These are phyloP conservation scores for Coniochaeta sp. DNA, from an alignment of 2,329 filamentous ascomycete species.

Conservation along the genomic window DNA sequence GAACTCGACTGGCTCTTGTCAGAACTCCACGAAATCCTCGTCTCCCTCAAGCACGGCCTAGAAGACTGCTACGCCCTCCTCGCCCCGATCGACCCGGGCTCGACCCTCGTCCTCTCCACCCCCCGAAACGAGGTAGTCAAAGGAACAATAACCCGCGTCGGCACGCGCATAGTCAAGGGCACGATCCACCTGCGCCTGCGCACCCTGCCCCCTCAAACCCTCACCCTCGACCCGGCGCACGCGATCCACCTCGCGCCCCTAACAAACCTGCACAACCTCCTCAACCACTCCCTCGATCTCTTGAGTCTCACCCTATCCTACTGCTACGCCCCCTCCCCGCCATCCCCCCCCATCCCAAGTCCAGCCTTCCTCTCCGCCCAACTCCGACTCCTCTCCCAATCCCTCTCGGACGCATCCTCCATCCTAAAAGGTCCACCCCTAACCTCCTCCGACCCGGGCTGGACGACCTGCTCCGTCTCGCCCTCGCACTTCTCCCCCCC, in stretches of 20 bases:
- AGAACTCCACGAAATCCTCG: constrained; percentile 41
- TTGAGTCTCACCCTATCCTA: constrained; percentile 71
- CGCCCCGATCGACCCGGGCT: constrained; percentile 75
- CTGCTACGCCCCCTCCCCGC: constrained; percentile 47
- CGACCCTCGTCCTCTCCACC: constrained; percentile 84
- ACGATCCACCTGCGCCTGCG: constrained; percentile 71
- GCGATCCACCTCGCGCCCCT: constrained; percentile 62
- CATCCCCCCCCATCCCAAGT: constrained; percentile 47
- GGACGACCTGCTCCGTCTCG: constrained; percentile 37
- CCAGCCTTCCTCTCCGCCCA: constrained; percentile 44
- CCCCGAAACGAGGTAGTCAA: constrained; percentile 84
- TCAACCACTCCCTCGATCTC: constrained; percentile 78
- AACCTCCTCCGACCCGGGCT: constrained; percentile 30
- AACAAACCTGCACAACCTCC: constrained; percentile 63
- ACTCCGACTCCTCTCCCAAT: constrained; percentile 47
- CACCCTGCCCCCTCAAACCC: constrained; percentile 50
- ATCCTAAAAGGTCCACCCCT: constrained; percentile 49
- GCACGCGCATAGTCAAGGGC: constrained; percentile 88
- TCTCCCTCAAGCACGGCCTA: constrained; percentile 56
- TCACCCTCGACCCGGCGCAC: constrained; percentile 40
- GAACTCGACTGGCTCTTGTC: constrained; percentile 49
- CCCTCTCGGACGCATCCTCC: constrained; percentile 42
- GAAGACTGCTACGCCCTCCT: constrained; percentile 86
- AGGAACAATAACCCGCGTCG: constrained; percentile 83
- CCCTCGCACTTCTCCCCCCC: constrained; percentile 35